Percentiles rank a stretch among this genome's conserved stretches.
phyloP scores from a whole-genome alignment of 2,329 filamentous ascomycete species.

The Lasiodiplodia sp. region DNA sequence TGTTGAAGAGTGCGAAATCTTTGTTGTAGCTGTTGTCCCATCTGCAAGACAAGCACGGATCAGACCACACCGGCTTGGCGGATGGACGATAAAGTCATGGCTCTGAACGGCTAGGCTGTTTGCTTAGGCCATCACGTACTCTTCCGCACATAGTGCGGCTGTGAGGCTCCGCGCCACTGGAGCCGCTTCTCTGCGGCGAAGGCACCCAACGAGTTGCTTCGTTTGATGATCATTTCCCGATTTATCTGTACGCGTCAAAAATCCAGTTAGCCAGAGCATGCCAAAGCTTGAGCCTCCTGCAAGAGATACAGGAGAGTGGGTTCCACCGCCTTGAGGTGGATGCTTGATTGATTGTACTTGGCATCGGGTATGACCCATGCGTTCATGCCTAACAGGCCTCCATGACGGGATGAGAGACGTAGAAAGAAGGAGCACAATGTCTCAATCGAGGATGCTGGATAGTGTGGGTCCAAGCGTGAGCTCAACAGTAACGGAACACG shows the following conservation, averaged over 20 bases:
- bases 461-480: neutral
- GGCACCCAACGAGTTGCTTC: neutral
- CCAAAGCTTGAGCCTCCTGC: neutral
- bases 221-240: neutral
- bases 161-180: too few species aligned
- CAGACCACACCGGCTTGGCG: too few species aligned
- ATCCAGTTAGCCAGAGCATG: neutral
- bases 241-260: neutral
- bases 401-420: neutral
- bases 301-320: neutral
- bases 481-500: neutral
- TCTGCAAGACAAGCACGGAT: too few species aligned
- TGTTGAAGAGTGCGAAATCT: too few species aligned
- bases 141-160: too few species aligned
- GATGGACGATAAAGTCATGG: too few species aligned
- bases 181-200: neutral
- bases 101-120: too few species aligned
- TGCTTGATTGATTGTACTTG: neutral
- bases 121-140: too few species aligned
- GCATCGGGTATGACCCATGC: neutral
- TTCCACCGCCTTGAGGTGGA: neutral
- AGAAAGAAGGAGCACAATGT: neutral
- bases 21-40: too few species aligned
- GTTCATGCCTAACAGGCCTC: neutral
- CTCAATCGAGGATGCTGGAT: neutral